Conservation (phyloP, 192 early-diverging fungal genomes). For the Rhizophagus sp. region DNA sequence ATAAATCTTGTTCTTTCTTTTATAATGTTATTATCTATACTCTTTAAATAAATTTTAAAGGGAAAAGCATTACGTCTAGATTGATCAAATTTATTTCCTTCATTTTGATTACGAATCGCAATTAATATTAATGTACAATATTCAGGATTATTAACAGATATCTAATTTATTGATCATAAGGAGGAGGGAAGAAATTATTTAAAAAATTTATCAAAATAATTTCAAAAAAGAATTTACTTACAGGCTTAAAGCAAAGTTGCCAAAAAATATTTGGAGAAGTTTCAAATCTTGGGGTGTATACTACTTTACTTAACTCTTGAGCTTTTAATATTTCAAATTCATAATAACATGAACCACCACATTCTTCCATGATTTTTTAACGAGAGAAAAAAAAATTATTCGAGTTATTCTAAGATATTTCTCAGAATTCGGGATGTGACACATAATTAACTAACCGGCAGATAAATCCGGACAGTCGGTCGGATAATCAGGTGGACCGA, state of each 20-base stretch:
- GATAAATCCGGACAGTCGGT: too few relatives aligned
- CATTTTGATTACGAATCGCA: conserved; percentile 6
- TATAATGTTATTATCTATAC: background rate
- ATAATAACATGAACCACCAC: background rate
- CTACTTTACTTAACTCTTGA: background rate
- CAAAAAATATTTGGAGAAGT: conserved; percentile 11
- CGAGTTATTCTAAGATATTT: too few relatives aligned
- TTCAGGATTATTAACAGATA: conserved; percentile 9
- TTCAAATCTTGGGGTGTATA: conserved; percentile 5
- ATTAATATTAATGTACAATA: conserved; percentile 6
- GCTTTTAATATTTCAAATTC: background rate
- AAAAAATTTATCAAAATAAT: background rate
- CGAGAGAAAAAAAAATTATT: too few relatives aligned
- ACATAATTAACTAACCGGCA: too few relatives aligned
- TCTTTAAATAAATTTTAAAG: background rate
- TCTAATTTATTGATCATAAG: background rate
- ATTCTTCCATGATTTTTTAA: too few relatives aligned
- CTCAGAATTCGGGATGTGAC: too few relatives aligned
- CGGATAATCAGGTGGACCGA: too few relatives aligned
- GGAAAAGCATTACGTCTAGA: background rate
- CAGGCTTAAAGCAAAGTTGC: background rate
- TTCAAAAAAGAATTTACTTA: background rate
- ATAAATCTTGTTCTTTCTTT: background rate
- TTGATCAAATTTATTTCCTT: background rate
- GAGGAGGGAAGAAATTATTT: background rate